phyloP scores from a whole-genome alignment of 331 rosid species.

The Arachis monticola region DNA sequence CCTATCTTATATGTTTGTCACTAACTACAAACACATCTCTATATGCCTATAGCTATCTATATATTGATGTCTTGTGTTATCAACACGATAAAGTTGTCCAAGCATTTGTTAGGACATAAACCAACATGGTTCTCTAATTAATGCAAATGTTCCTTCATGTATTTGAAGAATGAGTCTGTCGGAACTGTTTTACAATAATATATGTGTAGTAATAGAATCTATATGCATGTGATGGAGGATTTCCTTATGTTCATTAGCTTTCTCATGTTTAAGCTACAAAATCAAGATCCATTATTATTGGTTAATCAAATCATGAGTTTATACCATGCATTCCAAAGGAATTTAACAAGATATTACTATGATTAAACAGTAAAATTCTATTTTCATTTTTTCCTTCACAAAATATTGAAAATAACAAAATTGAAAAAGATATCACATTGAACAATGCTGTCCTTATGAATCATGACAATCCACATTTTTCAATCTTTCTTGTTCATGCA shows the following conservation, averaged over 20 bases:
- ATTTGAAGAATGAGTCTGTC: background rate
- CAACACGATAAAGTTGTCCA: background rate
- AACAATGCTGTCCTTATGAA: background rate
- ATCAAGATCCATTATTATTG: background rate
- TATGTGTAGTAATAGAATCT: background rate
- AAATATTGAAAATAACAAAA: too few relatives aligned
- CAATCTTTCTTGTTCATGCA: background rate
- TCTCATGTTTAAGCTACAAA: constrained; percentile 2
- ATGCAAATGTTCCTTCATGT: constrained; percentile 13
- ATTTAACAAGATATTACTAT: background rate
- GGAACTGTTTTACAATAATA: background rate
- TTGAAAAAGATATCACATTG: too few relatives aligned
- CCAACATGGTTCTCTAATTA: constrained; percentile 10
- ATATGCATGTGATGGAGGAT: background rate
- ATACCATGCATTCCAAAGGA: background rate
- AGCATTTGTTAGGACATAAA: background rate
- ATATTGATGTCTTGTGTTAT: background rate
- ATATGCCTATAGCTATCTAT: background rate
- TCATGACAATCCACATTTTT: background rate
- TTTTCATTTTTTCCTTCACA: too few relatives aligned
- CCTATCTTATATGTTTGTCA: background rate
- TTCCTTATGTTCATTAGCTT: background rate
- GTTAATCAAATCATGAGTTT: background rate
- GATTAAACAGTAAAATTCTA: background rate
- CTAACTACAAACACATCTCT: background rate